Evolutionary conservation across 192 early-diverging fungal species (phyloP).

Genomic region (Coemansia sp.): DNA sequence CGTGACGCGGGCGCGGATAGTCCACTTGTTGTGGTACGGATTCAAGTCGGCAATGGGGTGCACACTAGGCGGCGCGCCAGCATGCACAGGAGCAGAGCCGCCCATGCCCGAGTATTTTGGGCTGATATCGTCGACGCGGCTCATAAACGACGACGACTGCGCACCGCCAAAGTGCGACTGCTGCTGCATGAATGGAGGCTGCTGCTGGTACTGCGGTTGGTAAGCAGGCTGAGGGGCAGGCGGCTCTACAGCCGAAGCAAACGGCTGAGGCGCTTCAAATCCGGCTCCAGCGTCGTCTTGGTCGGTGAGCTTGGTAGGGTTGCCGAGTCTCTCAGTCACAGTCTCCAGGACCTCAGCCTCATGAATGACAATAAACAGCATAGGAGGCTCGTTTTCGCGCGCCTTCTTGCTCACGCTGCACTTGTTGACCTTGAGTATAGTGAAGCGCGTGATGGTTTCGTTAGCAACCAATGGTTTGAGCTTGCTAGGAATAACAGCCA

Average conservation of each 20-base stretch:
- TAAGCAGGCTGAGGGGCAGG: constrained; percentile 2
- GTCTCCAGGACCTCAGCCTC: constrained; percentile 42
- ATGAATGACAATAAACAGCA: constrained; percentile 35
- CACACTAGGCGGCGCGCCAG: constrained; percentile 24
- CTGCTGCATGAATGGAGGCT: constrained; percentile 10
- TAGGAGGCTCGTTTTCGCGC: constrained; percentile 16
- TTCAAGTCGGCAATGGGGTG: constrained; percentile 71
- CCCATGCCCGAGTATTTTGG: constrained; percentile 13
- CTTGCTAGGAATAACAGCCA: constrained; percentile 39
- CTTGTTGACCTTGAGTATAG: constrained; percentile 34
- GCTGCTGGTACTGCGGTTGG: constrained; percentile 34
- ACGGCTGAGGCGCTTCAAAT: not conserved
- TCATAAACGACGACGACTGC: constrained; percentile 39
- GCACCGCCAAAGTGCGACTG: not conserved
- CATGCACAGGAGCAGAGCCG: constrained; percentile 37
- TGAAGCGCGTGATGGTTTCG: constrained; percentile 30
- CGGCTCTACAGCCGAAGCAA: not conserved
- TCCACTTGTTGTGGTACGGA: constrained; percentile 94
- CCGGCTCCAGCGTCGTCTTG: not conserved
- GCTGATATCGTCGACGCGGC: constrained; percentile 32
- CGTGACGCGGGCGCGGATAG: constrained; percentile 86
- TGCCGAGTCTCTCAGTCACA: constrained; percentile 25
- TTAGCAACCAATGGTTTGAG: constrained; percentile 30
- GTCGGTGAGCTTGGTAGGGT: constrained; percentile 2
- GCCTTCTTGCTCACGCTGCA: constrained; percentile 33